Evolutionary conservation across 2,329 filamentous ascomycete genomes (phyloP), one percentile per base, ranked within the genome.

Genomic region (Rhexocercosporidium sp.): DNA sequence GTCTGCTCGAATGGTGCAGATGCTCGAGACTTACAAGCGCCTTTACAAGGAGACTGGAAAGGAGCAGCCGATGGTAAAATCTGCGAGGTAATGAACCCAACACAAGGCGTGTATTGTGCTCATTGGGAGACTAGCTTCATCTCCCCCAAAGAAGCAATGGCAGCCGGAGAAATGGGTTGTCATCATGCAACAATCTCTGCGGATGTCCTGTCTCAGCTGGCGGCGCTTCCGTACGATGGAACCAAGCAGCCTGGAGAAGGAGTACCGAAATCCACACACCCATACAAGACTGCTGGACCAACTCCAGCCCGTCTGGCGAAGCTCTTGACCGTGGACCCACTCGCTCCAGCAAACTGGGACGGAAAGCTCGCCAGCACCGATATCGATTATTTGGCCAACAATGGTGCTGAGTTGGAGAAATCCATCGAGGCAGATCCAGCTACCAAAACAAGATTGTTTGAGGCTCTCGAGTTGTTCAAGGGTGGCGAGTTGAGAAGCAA

Each of bases 1-100:
- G 63, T 65, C 63, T 34, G 46, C 63, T 1, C 63, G 63, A 20
- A 60, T 65, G 63, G 25, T 65, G 16, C 63, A 65, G 47, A 65
- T 65, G 18, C 63, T 65, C 3, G 63, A 65, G 25, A 65, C 63
- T 20, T 65, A 65, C 63, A 65, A 61, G 57, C 63, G 63, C 44
- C 63, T 65, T 11, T 65, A 65, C 47, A 65, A 65, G n/a, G 63
- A 65, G 63, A 65, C 63, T 22, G 63, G 63, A 5, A 65, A 65
- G 31, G 63, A 65, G 12, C 63, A 65, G 34, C 63, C 63, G 4
- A 60, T 65, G 63, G 63, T 65, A 16, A 65, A 65, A 25, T 60
- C 63, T 46, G 63, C 63, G 20, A 65, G 63, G 63, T 65, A 65
- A 22, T 44, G 18, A 12, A 18, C 22, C 8, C 39, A 20, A 20